phyloP scores from a whole-genome alignment of 306 rosid species.

The Amphicarpaea edgeworthii region DNA sequence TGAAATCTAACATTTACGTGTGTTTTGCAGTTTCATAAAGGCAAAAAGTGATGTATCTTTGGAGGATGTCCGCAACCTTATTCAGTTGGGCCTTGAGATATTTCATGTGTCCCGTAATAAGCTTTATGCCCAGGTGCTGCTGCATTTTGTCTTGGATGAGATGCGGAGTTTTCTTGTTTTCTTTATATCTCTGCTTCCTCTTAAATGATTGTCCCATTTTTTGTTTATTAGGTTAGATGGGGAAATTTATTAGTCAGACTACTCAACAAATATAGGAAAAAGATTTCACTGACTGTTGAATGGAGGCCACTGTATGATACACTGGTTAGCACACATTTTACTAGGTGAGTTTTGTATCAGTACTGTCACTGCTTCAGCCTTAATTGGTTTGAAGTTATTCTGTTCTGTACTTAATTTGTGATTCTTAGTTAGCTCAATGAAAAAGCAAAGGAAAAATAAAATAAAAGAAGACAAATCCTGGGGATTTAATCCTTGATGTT shows the following conservation, averaged over 20 bases:
- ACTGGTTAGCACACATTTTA: constrained; percentile 84
- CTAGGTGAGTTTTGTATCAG: constrained; percentile 65
- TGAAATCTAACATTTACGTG: constrained; percentile 43
- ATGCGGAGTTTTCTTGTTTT: constrained; percentile 32
- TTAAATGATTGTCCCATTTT: constrained; percentile 50
- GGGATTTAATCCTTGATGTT: constrained; percentile 30
- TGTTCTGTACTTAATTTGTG: constrained; percentile 30
- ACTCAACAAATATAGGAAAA: constrained; percentile 86
- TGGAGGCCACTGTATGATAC: constrained; percentile 96
- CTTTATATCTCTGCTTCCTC: constrained; percentile 22
- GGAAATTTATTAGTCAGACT: constrained; percentile 86
- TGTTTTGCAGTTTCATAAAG: constrained; percentile 79
- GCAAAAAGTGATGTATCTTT: constrained; percentile 90
- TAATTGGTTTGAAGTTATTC: constrained; percentile 28
- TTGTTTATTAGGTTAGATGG: constrained; percentile 93
- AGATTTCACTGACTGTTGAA: constrained; percentile 68
- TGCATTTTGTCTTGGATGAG: constrained; percentile 43
- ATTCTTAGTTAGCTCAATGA: constrained; percentile 23
- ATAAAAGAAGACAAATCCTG: constrained; percentile 7
- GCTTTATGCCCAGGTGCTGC: constrained; percentile 93
- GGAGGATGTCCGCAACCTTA: constrained; percentile 75
- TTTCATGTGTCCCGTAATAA: constrained; percentile 74
- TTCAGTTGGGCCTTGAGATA: constrained; percentile 76
- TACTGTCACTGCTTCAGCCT: constrained; percentile 3
- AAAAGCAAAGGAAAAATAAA: constrained; percentile 33